Conservation (phyloP, 768 basidiomycete genomes). For the Macrocybe gigantea region DNA sequence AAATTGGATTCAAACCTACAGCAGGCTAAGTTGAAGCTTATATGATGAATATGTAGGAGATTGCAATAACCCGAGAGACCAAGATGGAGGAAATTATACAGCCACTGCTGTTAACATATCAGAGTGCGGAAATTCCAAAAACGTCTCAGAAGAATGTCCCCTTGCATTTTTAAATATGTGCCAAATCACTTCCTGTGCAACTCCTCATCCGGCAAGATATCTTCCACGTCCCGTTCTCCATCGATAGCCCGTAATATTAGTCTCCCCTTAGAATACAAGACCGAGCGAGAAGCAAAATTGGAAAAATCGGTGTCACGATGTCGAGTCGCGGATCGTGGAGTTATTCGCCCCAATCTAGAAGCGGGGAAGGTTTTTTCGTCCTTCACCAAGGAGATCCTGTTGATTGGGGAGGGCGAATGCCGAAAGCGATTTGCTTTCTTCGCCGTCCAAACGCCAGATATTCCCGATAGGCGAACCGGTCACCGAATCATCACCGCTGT, state of each 20-base stretch:
- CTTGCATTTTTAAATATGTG: slow-evolving; percentile 6
- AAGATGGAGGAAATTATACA: too few relatives aligned
- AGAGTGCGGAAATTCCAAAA: slow-evolving; percentile 8
- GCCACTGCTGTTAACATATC: slow-evolving; percentile 4
- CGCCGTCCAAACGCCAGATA: slow-evolving; percentile 72
- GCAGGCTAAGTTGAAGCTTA: too few relatives aligned
- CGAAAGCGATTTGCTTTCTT: slow-evolving; percentile 55
- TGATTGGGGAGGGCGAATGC: slow-evolving; percentile 42
- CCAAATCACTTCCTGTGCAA: slow-evolving; percentile 6
- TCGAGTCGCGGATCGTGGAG: slow-evolving; percentile 23
- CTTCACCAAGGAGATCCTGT: slow-evolving; percentile 31
- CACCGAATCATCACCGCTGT: slow-evolving; percentile 21
- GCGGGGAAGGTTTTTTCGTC: slow-evolving; percentile 26
- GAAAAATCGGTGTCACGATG: not conserved
- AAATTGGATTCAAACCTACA: too few relatives aligned
- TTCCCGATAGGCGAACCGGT: slow-evolving; percentile 34
- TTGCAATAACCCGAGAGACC: too few relatives aligned
- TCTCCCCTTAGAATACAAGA: not conserved
- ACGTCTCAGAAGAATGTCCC: slow-evolving; percentile 8
- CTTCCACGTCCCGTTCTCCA: too few relatives aligned
- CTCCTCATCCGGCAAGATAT: not conserved
- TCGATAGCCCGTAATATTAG: not conserved
- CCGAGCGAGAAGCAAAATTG: too few relatives aligned
- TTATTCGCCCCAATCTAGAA: too few relatives aligned
- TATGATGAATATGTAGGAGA: too few relatives aligned